Evolutionary conservation across 192 early-diverging fungal species (phyloP), one percentile per base, ranked within the genome.

Genomic region (Chytriomyces sp.): DNA sequence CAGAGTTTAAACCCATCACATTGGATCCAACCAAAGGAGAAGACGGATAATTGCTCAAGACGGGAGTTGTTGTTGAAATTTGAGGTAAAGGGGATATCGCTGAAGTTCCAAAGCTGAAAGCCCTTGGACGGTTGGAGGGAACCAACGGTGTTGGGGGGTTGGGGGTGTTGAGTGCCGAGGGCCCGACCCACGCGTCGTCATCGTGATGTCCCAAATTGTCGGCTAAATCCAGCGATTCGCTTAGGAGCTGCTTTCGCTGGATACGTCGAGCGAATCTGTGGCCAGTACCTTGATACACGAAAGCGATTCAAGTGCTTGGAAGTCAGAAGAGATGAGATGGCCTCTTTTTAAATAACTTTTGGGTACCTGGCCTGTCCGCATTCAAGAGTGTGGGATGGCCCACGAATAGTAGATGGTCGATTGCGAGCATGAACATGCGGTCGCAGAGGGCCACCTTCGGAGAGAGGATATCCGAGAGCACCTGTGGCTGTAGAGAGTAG

Each of bases 391-490:
- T 86, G 48, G 92, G 87, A 83, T 91, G 80, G 57, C 83, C 88
- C 16, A 86, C 77, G 90, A 98, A 96, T 9, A 91, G 90, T 65
- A 96, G 75, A 57, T 93, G 90, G 80, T 97, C 93, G 8, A 98
- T 91, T 2, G 90, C 86, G 53, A 98, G 85, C 77, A 95, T 93
- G 80, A 98, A 98, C 62, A 91, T 86, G 60, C 86, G 84, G 77
- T 95, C 93, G 79, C 94, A 91, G 28, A 95, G 85, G 28, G 90
- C 83, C 20, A 88, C 83, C 82, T 92, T 94, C 8, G 96, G 96
- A 3, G 94, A 92, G n/a, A 97, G 87, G n/a, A 94, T 71, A 71
- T 95, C 91, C 8, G 94, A 93, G 43, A 96, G 88, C 64, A 93
- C 87, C 35, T 88, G 86, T 18, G 89, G 84, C 9, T 96, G 90